A percentile compares a stretch with the other conserved stretches of the same genome.
Conservation (phyloP, 2,329 filamentous ascomycete genomes). For the Alternaria solani region DNA sequence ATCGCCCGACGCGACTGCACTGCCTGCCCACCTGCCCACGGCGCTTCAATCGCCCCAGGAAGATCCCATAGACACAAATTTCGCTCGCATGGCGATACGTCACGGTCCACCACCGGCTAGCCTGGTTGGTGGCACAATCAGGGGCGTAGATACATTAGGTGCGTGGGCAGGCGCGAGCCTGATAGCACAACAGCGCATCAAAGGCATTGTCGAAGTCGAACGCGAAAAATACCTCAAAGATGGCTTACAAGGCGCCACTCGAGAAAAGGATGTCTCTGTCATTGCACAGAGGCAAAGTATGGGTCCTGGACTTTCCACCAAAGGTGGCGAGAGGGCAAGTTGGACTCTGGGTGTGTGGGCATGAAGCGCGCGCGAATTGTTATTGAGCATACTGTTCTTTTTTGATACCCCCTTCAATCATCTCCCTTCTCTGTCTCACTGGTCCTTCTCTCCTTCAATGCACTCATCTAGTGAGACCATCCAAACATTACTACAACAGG, state of each 20-base stretch:
- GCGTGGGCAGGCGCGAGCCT: constrained; percentile 79
- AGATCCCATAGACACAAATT: constrained; percentile 67
- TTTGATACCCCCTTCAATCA: constrained; percentile 20
- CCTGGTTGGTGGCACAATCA: constrained; percentile 65
- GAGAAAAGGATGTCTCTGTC: constrained; percentile 66
- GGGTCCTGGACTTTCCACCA: constrained; percentile 57
- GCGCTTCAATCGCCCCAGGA: constrained; percentile 58
- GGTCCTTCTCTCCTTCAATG: not conserved
- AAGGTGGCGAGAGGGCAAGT: constrained; percentile 46
- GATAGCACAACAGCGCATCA: constrained; percentile 71
- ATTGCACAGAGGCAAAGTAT: constrained; percentile 69
- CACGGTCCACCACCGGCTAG: constrained; percentile 48
- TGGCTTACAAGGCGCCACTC: constrained; percentile 69
- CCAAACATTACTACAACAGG: not conserved
- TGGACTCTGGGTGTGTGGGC: constrained; percentile 54
- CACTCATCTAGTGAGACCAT: not conserved
- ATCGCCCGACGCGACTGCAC: constrained; percentile 23
- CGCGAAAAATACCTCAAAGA: constrained; percentile 75
- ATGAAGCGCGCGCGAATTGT: constrained; percentile 15
- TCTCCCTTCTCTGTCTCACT: not conserved
- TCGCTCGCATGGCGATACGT: constrained; percentile 59
- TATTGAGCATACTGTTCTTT: constrained; percentile 1
- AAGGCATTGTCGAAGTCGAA: constrained; percentile 74
- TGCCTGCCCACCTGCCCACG: constrained; percentile 35
- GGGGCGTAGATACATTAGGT: constrained; percentile 74